Evolutionary conservation across 257 asterid genomes (phyloP).

Genomic region (Solanum tarijense): DNA sequence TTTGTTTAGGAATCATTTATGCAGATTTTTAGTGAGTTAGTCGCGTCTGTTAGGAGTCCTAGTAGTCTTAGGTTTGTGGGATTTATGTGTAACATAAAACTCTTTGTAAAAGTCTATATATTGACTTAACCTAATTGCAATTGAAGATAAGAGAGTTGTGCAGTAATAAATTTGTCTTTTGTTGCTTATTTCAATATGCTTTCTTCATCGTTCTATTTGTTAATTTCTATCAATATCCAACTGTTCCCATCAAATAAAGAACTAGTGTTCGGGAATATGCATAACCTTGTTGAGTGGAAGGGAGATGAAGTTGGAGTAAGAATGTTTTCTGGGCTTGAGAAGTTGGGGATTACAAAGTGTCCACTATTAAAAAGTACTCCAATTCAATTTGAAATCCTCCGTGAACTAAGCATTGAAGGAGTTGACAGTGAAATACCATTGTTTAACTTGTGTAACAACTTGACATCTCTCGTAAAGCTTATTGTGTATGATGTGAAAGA

Average conservation of each 20-base stretch:
- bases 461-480: not conserved
- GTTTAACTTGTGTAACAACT: not conserved
- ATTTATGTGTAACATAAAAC: too few species aligned
- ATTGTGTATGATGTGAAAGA: rapidly evolving
- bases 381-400: constrained; percentile 13
- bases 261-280: not conserved
- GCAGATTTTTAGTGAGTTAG: too few species aligned
- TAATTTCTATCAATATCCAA: not conserved
- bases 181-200: too few species aligned
- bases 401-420: not conserved
- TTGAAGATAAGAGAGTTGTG: too few species aligned
- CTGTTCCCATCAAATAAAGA: not conserved
- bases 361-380: not conserved
- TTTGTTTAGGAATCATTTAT: too few species aligned
- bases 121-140: too few species aligned
- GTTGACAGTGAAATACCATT: not conserved
- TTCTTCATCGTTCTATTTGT: too few species aligned
- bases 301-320: not conserved
- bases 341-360: too few species aligned
- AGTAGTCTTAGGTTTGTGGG: too few species aligned
- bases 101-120: too few species aligned
- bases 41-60: too few species aligned
- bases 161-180: too few species aligned
- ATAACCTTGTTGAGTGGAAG: not conserved
- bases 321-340: constrained; percentile 14